Percentiles rank a stretch among this genome's conserved stretches.
Conservation (phyloP, 2,329 filamentous ascomycete genomes). For the Didymella pinodella region DNA sequence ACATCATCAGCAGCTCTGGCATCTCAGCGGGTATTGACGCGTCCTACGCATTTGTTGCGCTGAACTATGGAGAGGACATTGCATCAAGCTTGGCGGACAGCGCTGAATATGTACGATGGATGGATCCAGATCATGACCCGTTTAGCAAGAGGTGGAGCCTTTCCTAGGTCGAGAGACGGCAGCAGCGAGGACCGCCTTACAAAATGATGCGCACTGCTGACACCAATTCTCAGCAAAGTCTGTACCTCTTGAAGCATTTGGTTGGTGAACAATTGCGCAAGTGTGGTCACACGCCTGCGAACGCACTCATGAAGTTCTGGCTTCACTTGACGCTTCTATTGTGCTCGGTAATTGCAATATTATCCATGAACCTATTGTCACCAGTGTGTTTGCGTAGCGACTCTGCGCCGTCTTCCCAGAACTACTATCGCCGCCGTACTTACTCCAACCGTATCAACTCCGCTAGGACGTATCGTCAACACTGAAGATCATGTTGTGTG, state of each 20-base stretch:
- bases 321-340: constrained; percentile 8
- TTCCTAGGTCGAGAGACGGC: not conserved
- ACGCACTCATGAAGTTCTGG: not conserved
- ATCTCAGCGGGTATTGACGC: constrained; percentile 70
- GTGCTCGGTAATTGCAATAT: constrained; percentile 4
- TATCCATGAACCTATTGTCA: not conserved
- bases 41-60: constrained; percentile 62
- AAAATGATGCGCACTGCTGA: not conserved
- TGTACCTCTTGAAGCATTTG: not conserved
- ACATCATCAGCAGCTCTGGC: constrained; percentile 70
- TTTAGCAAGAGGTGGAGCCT: constrained; percentile 56
- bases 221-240: not conserved
- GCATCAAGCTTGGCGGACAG: constrained; percentile 57
- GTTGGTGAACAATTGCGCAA: not conserved
- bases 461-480: constrained; percentile 2
- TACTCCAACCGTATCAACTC: not conserved
- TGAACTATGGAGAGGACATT: constrained; percentile 61
- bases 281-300: not conserved
- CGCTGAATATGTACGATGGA: constrained; percentile 65
- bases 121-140: constrained; percentile 60
- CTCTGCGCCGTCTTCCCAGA: not conserved
- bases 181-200: too few species aligned
- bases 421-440: not conserved
- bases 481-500: not conserved
- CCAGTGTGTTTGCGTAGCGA: not conserved